phyloP scores from a whole-genome alignment of 1,139 yeast genomes.

The Hyphopichia wangnamkhiaoensis region DNA sequence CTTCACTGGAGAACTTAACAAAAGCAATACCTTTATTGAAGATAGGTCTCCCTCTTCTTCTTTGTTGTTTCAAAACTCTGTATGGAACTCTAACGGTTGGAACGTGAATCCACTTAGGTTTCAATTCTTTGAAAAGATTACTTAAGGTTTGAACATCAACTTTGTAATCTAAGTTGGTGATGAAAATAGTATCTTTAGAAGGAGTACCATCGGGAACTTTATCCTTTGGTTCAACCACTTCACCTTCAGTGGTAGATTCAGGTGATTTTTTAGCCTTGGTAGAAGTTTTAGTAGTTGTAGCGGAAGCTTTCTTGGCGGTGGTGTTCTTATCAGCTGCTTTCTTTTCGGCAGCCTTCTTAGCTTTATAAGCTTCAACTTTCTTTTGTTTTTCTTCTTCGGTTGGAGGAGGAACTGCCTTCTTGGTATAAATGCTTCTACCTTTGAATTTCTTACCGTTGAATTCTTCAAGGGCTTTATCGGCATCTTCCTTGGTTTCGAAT shows the following conservation, averaged over 20 bases:
- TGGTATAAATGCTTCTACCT: constrained; percentile 49
- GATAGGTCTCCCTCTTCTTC: constrained; percentile 39
- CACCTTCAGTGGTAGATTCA: constrained; percentile 16
- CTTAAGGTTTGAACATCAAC: constrained; percentile 46
- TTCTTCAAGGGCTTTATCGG: constrained; percentile 47
- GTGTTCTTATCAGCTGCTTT: constrained; percentile 23
- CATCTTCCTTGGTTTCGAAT: constrained; percentile 49
- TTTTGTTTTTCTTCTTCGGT: constrained; percentile 47
- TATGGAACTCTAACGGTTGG: constrained; percentile 51
- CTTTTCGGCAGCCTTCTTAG: constrained; percentile 33
- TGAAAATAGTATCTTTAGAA: constrained; percentile 56
- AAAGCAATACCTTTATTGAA: constrained; percentile 67
- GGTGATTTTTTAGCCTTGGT: constrained; percentile 7
- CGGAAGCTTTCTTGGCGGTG: constrained; percentile 11
- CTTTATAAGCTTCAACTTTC: constrained; percentile 38
- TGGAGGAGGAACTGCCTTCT: constrained; percentile 55
- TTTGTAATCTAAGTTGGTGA: constrained; percentile 57
- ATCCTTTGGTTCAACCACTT: constrained; percentile 12
- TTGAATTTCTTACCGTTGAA: constrained; percentile 47
- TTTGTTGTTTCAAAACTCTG: constrained; percentile 38
- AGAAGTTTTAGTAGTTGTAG: constrained; percentile 11
- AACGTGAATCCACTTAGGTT: constrained; percentile 58
- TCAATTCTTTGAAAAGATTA: constrained; percentile 45
- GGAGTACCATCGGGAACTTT: constrained; percentile 54
- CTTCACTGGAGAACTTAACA: constrained; percentile 52